These are phyloP conservation scores for Flagelloscypha sp. DNA, from an alignment of 768 basidiomycete genomes.

Conservation along the genomic window DNA sequence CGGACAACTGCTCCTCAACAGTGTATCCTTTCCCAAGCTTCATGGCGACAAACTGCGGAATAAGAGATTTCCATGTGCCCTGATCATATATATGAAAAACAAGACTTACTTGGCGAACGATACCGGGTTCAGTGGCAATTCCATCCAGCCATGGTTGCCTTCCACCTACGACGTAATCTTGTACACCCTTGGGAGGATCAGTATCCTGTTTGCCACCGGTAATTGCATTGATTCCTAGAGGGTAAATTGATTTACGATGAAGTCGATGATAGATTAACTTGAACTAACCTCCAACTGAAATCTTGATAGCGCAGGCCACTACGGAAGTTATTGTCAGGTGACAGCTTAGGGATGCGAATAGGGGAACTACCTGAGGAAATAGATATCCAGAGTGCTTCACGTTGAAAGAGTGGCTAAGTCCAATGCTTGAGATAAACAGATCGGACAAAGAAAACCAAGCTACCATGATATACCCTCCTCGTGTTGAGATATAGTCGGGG, in stretches of 20 bases:
- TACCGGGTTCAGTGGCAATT: constrained; percentile 6
- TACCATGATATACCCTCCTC: constrained; percentile 11
- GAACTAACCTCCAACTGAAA: constrained; percentile 12
- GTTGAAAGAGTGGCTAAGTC: constrained; percentile 11
- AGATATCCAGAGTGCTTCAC: constrained; percentile 11
- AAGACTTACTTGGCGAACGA: constrained; percentile 11
- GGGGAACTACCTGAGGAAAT: constrained; percentile 1
- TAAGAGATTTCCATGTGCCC: no score
- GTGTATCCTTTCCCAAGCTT: constrained; percentile 10
- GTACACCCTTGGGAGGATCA: not conserved
- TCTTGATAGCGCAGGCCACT: constrained; percentile 10
- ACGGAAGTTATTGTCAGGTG: no score
- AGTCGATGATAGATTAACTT: no score
- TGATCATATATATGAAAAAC: not conserved
- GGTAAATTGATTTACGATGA: no score
- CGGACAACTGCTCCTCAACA: constrained; percentile 14
- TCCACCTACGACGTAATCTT: constrained; percentile 14
- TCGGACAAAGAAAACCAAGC: not conserved
- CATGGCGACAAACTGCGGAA: constrained; percentile 11
- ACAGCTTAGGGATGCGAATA: no score
- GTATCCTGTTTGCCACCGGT: constrained; percentile 6
- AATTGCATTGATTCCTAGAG: constrained; percentile 9
- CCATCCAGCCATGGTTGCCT: constrained; percentile 13
- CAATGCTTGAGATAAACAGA: not conserved
- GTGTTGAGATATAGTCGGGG: constrained; percentile 7